Evolutionary conservation across 2,329 filamentous ascomycete species (phyloP).

Genomic region (Elsinoe arachidis): DNA sequence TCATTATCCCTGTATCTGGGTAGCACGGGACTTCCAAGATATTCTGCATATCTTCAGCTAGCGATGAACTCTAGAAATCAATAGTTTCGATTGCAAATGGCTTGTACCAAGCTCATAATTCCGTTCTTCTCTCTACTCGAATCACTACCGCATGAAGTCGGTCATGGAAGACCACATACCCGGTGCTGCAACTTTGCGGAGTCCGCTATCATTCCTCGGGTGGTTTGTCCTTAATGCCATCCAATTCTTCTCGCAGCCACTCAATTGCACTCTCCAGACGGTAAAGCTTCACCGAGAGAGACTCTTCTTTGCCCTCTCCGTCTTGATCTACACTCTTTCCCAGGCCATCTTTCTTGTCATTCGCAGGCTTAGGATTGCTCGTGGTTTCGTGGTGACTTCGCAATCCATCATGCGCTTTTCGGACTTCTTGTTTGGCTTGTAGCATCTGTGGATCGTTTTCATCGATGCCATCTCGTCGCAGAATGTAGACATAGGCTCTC

Average conservation of each 20-base stretch:
- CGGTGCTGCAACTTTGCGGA: too few species aligned
- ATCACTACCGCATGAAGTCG: too few species aligned
- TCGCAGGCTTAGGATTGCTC: background rate
- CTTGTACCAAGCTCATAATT: background rate
- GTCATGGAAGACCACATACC: too few species aligned
- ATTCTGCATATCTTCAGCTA: background rate
- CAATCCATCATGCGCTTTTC: background rate
- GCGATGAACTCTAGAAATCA: background rate
- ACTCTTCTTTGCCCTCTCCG: too few species aligned
- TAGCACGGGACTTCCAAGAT: slow-evolving; percentile 4
- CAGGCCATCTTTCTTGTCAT: background rate
- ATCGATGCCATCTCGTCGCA: background rate
- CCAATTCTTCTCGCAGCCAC: background rate
- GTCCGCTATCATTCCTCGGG: background rate
- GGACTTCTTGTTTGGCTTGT: background rate
- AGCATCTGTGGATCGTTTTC: background rate
- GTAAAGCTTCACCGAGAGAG: background rate
- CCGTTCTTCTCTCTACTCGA: too few species aligned
- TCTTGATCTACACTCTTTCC: background rate
- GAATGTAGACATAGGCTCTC: background rate
- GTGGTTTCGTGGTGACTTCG: background rate
- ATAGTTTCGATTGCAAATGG: background rate
- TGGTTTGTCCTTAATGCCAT: background rate
- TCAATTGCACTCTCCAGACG: background rate
- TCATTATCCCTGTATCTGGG: background rate